Conservation (phyloP, 148 eudicot genomes). For the Fallopia convolvulus region DNA sequence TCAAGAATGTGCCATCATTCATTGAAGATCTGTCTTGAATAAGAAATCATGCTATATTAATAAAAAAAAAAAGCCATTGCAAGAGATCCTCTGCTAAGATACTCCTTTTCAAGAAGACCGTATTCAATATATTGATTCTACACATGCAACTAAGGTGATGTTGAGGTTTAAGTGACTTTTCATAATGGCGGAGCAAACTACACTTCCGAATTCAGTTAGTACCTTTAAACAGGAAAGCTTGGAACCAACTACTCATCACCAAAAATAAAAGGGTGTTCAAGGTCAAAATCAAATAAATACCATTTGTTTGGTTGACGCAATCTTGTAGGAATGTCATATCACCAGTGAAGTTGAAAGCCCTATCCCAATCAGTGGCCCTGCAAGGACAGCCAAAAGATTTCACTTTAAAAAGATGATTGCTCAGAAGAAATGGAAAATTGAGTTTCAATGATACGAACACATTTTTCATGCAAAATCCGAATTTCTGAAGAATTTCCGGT, state of each 20-base stretch:
- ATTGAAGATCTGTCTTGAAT: no score
- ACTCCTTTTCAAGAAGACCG: no score
- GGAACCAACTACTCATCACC: no score
- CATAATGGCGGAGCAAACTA: neutral
- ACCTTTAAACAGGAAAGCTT: neutral
- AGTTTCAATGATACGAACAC: conserved; percentile 7
- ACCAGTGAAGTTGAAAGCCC: conserved; percentile 6
- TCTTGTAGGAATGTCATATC: conserved; percentile 9
- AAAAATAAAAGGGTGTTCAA: neutral
- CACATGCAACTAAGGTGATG: no score
- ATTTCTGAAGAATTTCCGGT: neutral
- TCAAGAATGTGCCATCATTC: no score
- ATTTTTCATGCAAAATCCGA: conserved; percentile 12
- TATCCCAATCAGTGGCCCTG: conserved; percentile 10
- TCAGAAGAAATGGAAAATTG: neutral
- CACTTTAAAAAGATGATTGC: neutral
- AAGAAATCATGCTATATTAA: no score
- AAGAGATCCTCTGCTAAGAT: no score
- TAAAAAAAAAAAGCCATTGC: no score
- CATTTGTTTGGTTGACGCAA: neutral
- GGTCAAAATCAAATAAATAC: neutral
- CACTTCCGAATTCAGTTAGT: neutral
- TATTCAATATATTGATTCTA: no score
- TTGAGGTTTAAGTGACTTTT: neutral
- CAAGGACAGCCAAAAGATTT: neutral